Evolutionary conservation across 106 monocot genomes (phyloP), one percentile per base, ranked within the genome.

Genomic region (Vanilla planifolia): DNA sequence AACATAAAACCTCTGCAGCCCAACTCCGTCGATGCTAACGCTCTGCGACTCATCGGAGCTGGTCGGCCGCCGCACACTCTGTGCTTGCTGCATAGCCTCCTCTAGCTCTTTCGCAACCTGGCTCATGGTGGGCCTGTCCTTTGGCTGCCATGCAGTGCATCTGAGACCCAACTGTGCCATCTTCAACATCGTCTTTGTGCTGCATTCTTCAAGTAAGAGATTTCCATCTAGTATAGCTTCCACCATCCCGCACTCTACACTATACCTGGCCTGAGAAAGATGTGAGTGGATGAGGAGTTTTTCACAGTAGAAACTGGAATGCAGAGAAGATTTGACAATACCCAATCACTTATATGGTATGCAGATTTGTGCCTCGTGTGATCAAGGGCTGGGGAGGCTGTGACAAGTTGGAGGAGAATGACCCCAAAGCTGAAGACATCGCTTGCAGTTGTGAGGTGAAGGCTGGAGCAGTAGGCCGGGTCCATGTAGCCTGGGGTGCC

Each of bases 371-470:
- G 51, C 28, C 77, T 66, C 11, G 46, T 24, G 23, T 15, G 45
- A 53, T 61, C 77, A 11, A 77, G 29, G 0, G 66, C 71, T 5
- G 65, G 71, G 10, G 57, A 20, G 14, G 66, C 60, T 14, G 77
- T 35, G 14, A 77, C 53, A 11, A 77, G 77, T 30, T 77, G 77
- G 27, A 77, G 30, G 19, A 77, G 66, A n/a, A 77, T 77, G 24
- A 77, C 69, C 13, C 71, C 77, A n/a, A 71, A 77, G 52, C 77
- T 77, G 33, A 55, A 71, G 42, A 77, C 77, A 45, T 77, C 77
- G 28, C 53, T 66, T 51, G 61, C 71, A 33, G 71, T 22, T 20
- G 66, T 61, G 33, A 71, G 34, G 48, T 77, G 77, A 41, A 39
- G 61, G 55, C 53, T 77, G 8, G 71, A 66, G 35, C 71, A 77